Base-by-base conservation (phyloP, 495 filamentous ascomycete genomes). In the Glonium stellatum region DNA sequence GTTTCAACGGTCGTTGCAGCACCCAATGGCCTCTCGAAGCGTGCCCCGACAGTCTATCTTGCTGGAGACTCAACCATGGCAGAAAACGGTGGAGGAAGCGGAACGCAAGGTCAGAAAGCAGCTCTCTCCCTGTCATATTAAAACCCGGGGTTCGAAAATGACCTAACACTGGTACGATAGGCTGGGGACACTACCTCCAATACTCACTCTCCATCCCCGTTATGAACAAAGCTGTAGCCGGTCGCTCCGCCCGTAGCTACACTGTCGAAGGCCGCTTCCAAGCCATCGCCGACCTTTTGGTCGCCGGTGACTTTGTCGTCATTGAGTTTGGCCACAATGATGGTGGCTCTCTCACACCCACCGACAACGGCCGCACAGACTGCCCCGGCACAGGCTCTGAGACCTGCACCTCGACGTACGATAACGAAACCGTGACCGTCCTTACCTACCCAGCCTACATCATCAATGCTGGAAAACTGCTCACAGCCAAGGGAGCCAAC, bases 261-360 rank as follows among this genome's bases (percentile, higher is more conserved):
- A 81, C 77, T 0, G 77, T 81, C 60, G 83, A 85, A 69, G 78
- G 77, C 52, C 82, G 80, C 27, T 86, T 86, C 75, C 62, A 74
- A 46, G 74, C 73, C 13, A 77, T 86, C 61, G 77, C 79, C 64
- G 60, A 67, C 48, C 58, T 71, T 19, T 71, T 84, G 18, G 57
- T 76, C 39, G 22, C 73, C 8, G 79, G 78, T 47, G 83, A 86
- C 69, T 81, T 74, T 68, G 81, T 84, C 41, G 72, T 84, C 48
- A 83, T 84, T 65, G 81, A 82, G 63, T 84, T 86, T 59, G 83
- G 83, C 1, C 83, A 86, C 75, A 86, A 86, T 68, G 83, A 85
- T 64, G 83, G 83, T 54, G 81, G 82, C 11, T 81, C 79, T 5
- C 77, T 85, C 4, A 72, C 74, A 8, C 66, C 67, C 3, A 72